These are phyloP conservation scores for Colletotrichum incanum DNA, from an alignment of 2,329 filamentous ascomycete species.

Conservation along the genomic window DNA sequence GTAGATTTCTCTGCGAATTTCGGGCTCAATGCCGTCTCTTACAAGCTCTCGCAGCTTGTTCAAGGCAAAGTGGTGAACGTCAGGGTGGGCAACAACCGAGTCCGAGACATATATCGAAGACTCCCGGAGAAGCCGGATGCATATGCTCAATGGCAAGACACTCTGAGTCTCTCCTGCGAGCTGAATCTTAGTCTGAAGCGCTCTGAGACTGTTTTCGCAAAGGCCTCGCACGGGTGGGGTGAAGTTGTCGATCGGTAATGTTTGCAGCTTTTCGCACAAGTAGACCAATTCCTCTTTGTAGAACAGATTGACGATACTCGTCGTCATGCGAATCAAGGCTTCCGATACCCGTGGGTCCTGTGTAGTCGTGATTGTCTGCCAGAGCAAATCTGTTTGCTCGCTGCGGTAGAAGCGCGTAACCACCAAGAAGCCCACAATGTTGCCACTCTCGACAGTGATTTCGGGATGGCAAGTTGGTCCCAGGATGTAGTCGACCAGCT, in stretches of 20 bases:
- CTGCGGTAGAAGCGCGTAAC: constrained; percentile 82
- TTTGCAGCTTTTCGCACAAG: constrained; percentile 79
- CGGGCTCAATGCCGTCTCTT: constrained; percentile 64
- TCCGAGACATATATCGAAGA: constrained; percentile 72
- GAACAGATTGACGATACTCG: constrained; percentile 64
- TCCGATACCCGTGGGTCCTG: constrained; percentile 89
- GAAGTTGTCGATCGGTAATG: constrained; percentile 75
- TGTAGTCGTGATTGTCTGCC: constrained; percentile 85
- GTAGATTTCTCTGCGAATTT: constrained; percentile 76
- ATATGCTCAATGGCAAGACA: constrained; percentile 65
- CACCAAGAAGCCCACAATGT: constrained; percentile 89
- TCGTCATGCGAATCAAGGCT: constrained; percentile 80
- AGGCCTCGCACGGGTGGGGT: constrained; percentile 74
- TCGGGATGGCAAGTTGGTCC: constrained; percentile 94
- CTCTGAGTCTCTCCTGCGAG: constrained; percentile 53
- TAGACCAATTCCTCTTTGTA: constrained; percentile 70
- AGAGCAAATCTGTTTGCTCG: constrained; percentile 83
- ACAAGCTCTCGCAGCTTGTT: constrained; percentile 75
- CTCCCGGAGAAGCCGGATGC: constrained; percentile 79
- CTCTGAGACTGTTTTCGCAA: constrained; percentile 70
- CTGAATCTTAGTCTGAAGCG: constrained; percentile 62
- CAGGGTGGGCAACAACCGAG: constrained; percentile 70
- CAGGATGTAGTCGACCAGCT: constrained; percentile 88
- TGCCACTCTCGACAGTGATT: constrained; percentile 84
- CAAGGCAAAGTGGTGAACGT: constrained; percentile 76